Base-by-base conservation (phyloP, 78 protist genomes). In the Dictyostelium intermedium region DNA sequence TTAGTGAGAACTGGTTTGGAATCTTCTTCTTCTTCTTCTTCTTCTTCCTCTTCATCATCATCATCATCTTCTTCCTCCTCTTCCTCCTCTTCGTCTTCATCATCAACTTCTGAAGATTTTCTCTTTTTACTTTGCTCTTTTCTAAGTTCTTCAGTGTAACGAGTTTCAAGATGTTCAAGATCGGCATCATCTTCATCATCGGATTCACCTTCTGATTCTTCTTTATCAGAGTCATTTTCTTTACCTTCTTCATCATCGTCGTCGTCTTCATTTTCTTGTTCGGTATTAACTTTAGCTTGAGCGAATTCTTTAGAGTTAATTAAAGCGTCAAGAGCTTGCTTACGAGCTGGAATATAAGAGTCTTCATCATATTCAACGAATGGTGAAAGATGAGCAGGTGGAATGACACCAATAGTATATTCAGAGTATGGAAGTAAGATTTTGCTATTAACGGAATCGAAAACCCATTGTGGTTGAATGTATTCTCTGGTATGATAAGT, bases 401-500 rank as follows among this genome's bases (percentile, higher is more conserved):
- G 91, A n/a, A 25, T 37, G 2, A 43, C 43, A 37, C 98, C 98
- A 11, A 83, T 74, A 2, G 45, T 72, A 89, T 97, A 98, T 53
- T 53, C 74, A 13, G 43, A 20, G 20, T 45, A 63, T 14, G 96
- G 96, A 25, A 98, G 84, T 39, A 96, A 87, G 6, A 56, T 27
- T 53, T 41, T 39, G 9, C 84, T 83, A 91, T 99, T 99, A 83
- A 98, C 27, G 60, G 96, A 96, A 91, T 98, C 99, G 84, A 85
- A 97, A 25, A 99, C 95, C 99, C 99, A 99, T 97, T 99, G 99
- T 32, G 99, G 99, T 92, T 98, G 99, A 30, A 98, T 91, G 91
- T 97, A 97, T 37, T 50, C 95, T 41, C 98, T 89, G 6, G 74
- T 89, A 45, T 0, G 61, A 23, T 61, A 32, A 11, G 13, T 5